Evolutionary conservation across 1,284 basidiomycete species (phyloP).

Genomic region (Naganishia albida): DNA sequence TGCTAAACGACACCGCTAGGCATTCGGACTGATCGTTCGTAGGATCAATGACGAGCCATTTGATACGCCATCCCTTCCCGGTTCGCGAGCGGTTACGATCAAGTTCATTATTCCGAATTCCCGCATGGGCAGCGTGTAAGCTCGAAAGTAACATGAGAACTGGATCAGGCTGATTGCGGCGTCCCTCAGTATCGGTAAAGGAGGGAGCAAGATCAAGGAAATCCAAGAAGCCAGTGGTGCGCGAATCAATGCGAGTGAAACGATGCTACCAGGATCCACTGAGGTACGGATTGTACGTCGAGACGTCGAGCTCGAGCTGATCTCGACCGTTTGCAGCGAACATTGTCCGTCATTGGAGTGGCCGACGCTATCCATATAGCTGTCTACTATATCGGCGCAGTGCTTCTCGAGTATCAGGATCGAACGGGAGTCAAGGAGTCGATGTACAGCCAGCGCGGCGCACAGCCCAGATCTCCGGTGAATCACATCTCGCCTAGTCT

Average conservation of each 20-base stretch:
- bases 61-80: constrained; percentile 94
- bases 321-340: constrained; percentile 62
- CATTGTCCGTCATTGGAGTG: constrained; percentile 94
- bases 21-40: constrained; percentile 97
- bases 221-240: constrained; percentile 99
- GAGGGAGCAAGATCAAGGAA: constrained; percentile 97
- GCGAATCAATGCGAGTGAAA: constrained; percentile 91
- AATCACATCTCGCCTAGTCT: constrained; percentile 37
- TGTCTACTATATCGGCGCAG: constrained; percentile 97
- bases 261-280: constrained; percentile 98
- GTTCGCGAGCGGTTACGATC: constrained; percentile 96
- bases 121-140: constrained; percentile 90
- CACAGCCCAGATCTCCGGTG: constrained; percentile 34
- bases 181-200: constrained; percentile 74
- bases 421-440: constrained; percentile 53
- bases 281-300: constrained; percentile 63
- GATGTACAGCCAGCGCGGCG: constrained; percentile 47
- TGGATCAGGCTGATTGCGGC: background rate
- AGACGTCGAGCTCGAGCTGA: background rate
- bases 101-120: constrained; percentile 99
- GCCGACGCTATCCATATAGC: constrained; percentile 99
- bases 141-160: constrained; percentile 3
- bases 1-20: constrained; percentile 58
- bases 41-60: constrained; percentile 99
- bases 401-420: constrained; percentile 92